Base-by-base conservation (phyloP, 2,329 filamentous ascomycete species). In the Elsinoe arachidis region DNA sequence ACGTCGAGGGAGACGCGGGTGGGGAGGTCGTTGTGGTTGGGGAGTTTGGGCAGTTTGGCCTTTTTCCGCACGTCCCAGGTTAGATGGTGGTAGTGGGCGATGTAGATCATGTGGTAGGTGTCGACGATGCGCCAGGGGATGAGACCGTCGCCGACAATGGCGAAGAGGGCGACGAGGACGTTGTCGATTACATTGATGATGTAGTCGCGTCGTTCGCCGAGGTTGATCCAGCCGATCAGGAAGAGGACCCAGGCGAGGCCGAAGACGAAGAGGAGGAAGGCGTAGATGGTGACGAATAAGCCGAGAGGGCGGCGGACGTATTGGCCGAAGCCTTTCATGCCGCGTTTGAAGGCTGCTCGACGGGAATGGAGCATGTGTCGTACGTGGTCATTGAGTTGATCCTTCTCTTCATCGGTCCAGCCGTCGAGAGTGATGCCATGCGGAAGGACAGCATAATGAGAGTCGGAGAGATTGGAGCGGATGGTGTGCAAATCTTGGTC, bases 211-310 rank as follows among this genome's bases (percentile, higher is more conserved):
- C 79, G 77, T 30, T 82, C 81, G 17, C 87, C 88, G 17, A 92
- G 85, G 61, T 90, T 90, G 67, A 93, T 88, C 89, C 89, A 95
- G 49, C 81, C 78, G 68, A 95, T 95, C 56, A 95, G 75, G 72
- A 92, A 93, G n/a, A 95, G 79, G 1, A 95, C 89, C 90, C 89
- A 95, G 0, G 87, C 87, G 11, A 92, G 77, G 66, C 89, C 89
- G 64, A 95, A 95, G 0, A 91, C 76, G 0, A 89, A 93, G 64
- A 95, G 91, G 17, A 92, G 76, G 1, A 81, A 84, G 7, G 88
- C 89, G 69, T 95, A 95, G 3, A 95, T 73, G 0, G 88, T 93
- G 59, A 95, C 87, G 56, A 91, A 79, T 67, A 93, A 89, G 1
- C 90, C 90, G 37, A 95, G 77, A 1, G 90, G 78, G 64, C 83